Evolutionary conservation across 805 yeast genomes (phyloP).

Genomic region (Metschnikowia hibisci): DNA sequence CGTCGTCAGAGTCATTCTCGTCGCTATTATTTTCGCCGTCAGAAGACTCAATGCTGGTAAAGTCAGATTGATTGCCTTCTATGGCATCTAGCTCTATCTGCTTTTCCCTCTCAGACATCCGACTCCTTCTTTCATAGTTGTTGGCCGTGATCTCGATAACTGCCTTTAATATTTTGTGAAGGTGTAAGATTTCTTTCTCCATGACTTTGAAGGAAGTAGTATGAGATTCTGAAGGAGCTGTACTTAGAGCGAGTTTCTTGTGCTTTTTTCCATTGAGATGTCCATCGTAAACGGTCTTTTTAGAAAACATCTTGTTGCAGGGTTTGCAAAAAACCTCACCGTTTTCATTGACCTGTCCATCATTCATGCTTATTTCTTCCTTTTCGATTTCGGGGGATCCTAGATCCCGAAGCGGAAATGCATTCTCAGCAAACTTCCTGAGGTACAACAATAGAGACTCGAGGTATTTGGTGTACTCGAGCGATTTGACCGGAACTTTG

Average conservation of each 20-base stretch:
- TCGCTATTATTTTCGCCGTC: conserved; percentile 17
- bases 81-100: conserved; percentile 46
- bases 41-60: conserved; percentile 30
- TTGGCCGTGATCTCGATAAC: conserved; percentile 48
- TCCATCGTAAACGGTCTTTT: conserved; percentile 57
- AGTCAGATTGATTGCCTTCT: conserved; percentile 37
- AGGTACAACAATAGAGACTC: conserved; percentile 48
- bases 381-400: background rate
- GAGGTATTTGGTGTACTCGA: conserved; percentile 44
- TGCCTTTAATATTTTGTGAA: conserved; percentile 25
- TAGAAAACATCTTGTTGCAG: conserved; percentile 63
- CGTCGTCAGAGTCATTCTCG: conserved; percentile 24
- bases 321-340: conserved; percentile 50
- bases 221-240: background rate
- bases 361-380: background rate
- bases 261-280: conserved; percentile 80
- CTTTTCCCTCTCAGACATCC: conserved; percentile 69
- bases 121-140: conserved; percentile 61
- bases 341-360: conserved; percentile 16
- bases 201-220: background rate
- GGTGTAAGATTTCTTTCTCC: background rate
- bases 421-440: conserved; percentile 40
- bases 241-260: conserved; percentile 37
- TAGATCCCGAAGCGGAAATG: conserved; percentile 19
- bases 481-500: conserved; percentile 13